Conservation (phyloP, 2,329 filamentous ascomycete species). For the Apiospora pterosperma region DNA sequence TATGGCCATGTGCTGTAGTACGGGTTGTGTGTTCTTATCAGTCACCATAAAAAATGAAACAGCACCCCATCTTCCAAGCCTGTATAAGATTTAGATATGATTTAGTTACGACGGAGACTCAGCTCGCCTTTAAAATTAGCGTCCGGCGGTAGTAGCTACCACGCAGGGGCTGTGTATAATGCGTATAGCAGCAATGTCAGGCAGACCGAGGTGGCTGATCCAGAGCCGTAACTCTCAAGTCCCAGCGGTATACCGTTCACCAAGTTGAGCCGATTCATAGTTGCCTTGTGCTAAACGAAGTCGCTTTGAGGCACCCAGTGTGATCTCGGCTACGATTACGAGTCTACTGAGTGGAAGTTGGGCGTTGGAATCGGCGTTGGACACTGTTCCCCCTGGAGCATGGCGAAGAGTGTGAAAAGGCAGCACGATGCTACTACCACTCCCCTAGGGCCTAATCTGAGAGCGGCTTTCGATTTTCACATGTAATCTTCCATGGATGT, state of each 20-base stretch:
- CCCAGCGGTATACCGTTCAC: neutral
- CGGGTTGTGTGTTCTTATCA: too few species aligned
- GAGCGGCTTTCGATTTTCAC: too few species aligned
- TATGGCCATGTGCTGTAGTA: too few species aligned
- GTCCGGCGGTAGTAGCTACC: neutral
- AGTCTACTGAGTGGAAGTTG: neutral
- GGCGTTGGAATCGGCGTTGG: neutral
- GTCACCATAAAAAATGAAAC: too few species aligned
- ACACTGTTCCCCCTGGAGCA: neutral
- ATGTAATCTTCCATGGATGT: too few species aligned
- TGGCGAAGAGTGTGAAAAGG: neutral
- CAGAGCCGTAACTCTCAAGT: too few species aligned
- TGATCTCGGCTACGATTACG: neutral
- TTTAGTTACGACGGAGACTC: too few species aligned
- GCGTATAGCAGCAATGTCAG: neutral
- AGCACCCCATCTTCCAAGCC: too few species aligned
- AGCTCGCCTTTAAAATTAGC: too few species aligned
- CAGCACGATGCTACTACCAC: neutral
- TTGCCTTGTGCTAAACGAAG: neutral
- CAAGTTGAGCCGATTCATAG: neutral
- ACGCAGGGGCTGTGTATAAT: neutral
- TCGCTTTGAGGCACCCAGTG: neutral
- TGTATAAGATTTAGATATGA: too few species aligned
- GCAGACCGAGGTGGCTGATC: neutral
- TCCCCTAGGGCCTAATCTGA: too few species aligned